Percentiles rank a stretch among this genome's conserved stretches.
These are phyloP conservation scores for Scutellaria barbata DNA, from an alignment of 257 asterid species.

Conservation along the genomic window DNA sequence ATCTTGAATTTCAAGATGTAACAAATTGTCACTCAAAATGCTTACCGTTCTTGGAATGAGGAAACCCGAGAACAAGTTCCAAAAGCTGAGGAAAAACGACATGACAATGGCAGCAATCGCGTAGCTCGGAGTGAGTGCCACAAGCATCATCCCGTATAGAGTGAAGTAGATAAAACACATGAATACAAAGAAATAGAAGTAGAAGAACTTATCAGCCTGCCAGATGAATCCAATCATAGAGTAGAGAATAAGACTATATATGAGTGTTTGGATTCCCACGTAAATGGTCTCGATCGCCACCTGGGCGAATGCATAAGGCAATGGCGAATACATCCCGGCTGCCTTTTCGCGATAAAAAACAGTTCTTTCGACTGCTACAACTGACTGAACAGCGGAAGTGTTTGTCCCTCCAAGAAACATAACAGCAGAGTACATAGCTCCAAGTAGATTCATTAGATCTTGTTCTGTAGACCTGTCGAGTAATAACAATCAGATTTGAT, in stretches of 20 bases:
- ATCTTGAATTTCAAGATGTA: background rate
- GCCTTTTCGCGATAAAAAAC: slow-evolving; percentile 89
- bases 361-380: slow-evolving; percentile 78
- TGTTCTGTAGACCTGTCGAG: slow-evolving; percentile 66
- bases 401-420: slow-evolving; percentile 88
- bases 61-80: slow-evolving; percentile 88
- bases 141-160: slow-evolving; percentile 85
- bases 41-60: slow-evolving; percentile 75
- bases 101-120: slow-evolving; percentile 74
- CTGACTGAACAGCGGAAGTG: slow-evolving; percentile 74
- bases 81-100: slow-evolving; percentile 90
- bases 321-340: slow-evolving; percentile 80
- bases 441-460: slow-evolving; percentile 67
- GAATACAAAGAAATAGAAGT: slow-evolving; percentile 73
- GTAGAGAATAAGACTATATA: slow-evolving; percentile 77
- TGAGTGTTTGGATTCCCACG: slow-evolving; percentile 58
- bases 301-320: slow-evolving; percentile 86
- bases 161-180: slow-evolving; percentile 89
- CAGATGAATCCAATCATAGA: slow-evolving; percentile 84
- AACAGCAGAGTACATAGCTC: slow-evolving; percentile 81
- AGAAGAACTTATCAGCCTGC: slow-evolving; percentile 57
- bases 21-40: background rate
- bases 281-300: slow-evolving; percentile 73
- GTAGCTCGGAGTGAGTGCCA: slow-evolving; percentile 81
- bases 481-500: slow-evolving; percentile 5